Conservation (phyloP, 2,329 filamentous ascomycete species). For the Colletotrichum melonis region DNA sequence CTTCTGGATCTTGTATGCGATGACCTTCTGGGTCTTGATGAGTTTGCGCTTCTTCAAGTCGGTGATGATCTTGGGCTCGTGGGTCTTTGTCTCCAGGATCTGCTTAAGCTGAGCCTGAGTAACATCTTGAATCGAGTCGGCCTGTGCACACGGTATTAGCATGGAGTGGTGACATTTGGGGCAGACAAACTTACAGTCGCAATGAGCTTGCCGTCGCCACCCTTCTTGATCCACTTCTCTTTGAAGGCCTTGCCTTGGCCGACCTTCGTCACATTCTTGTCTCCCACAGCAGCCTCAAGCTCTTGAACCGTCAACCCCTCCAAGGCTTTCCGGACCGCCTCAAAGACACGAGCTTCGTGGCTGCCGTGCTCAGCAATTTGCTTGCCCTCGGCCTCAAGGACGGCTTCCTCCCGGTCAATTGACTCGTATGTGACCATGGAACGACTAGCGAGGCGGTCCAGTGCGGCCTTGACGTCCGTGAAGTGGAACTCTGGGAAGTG, state of each 20-base stretch:
- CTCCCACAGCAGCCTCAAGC: slow-evolving; percentile 75
- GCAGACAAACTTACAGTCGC: slow-evolving; percentile 55
- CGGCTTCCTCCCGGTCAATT: slow-evolving; percentile 80
- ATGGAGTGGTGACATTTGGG: background rate
- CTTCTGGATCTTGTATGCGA: slow-evolving; percentile 85
- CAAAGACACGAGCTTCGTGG: slow-evolving; percentile 86
- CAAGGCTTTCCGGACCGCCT: slow-evolving; percentile 75
- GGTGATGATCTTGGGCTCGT: slow-evolving; percentile 80
- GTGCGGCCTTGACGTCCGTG: slow-evolving; percentile 81
- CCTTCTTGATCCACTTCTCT: slow-evolving; percentile 77
- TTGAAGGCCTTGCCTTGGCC: slow-evolving; percentile 97
- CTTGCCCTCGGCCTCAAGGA: slow-evolving; percentile 80
- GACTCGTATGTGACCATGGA: slow-evolving; percentile 90
- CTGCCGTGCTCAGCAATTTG: slow-evolving; percentile 80
- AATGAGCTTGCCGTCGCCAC: slow-evolving; percentile 66
- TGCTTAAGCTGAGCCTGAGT: slow-evolving; percentile 80
- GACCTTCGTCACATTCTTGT: slow-evolving; percentile 80
- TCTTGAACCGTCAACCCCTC: slow-evolving; percentile 87
- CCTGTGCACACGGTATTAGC: slow-evolving; percentile 47
- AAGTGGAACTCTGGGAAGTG: slow-evolving; percentile 76
- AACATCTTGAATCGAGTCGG: slow-evolving; percentile 81
- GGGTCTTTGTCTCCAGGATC: slow-evolving; percentile 76
- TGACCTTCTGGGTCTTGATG: slow-evolving; percentile 83
- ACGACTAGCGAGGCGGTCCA: slow-evolving; percentile 86
- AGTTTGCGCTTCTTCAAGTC: slow-evolving; percentile 96